phyloP scores from a whole-genome alignment of 106 monocot genomes.

The Dioscorea dumetorum region DNA sequence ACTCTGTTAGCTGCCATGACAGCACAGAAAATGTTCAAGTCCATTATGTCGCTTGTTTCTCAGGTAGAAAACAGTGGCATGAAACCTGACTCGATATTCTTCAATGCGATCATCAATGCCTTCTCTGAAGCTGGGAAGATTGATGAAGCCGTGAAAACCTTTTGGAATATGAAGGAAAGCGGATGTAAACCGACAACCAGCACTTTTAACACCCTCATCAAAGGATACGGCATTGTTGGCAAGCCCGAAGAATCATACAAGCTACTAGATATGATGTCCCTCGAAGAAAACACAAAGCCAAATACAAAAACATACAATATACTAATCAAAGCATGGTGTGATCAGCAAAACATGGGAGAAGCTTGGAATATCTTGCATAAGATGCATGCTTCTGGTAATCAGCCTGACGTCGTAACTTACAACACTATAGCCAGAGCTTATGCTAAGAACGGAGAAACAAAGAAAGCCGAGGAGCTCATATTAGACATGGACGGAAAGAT shows the following conservation, averaged over 20 bases:
- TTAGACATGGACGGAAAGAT: conserved; percentile 56
- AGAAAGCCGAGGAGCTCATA: conserved; percentile 62
- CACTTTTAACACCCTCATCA: conserved; percentile 90
- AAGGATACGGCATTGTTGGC: conserved; percentile 70
- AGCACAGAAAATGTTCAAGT: conserved; percentile 53
- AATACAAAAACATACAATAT: conserved; percentile 74
- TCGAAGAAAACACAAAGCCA: conserved; percentile 38
- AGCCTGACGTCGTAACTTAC: conserved; percentile 82
- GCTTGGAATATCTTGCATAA: conserved; percentile 67
- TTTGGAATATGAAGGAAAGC: conserved; percentile 64
- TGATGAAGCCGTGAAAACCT: conserved; percentile 66
- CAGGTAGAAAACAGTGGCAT: conserved; percentile 50
- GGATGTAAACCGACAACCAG: conserved; percentile 67
- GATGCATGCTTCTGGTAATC: conserved; percentile 50
- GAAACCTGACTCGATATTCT: conserved; percentile 77
- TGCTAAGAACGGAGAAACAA: conserved; percentile 67
- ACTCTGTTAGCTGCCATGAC: conserved; percentile 68
- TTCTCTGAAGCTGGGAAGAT: conserved; percentile 76
- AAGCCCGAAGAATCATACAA: conserved; percentile 66
- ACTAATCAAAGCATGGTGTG: conserved; percentile 87
- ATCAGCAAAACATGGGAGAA: conserved; percentile 52
- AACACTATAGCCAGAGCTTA: conserved; percentile 86
- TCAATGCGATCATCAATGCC: conserved; percentile 85
- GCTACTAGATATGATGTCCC: conserved; percentile 60
- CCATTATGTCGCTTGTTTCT: conserved; percentile 47